Base-by-base conservation (phyloP, 192 early-diverging fungal genomes). In the Allomyces javanicus region DNA sequence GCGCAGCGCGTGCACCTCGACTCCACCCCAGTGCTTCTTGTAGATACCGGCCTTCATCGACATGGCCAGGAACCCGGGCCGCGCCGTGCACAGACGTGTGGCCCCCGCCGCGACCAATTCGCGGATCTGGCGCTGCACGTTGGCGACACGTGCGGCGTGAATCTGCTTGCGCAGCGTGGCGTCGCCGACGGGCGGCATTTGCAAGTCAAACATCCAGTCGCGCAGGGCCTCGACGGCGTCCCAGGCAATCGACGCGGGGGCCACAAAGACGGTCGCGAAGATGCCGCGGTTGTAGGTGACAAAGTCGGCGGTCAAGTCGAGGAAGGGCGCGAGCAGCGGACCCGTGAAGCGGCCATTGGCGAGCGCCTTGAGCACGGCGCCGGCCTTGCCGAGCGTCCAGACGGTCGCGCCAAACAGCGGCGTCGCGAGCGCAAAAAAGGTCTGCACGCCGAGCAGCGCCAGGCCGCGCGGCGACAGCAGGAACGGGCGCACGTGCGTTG, bases 81-180 rank as follows among this genome's bases (percentile, higher is more conserved):
- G 72, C 25, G 72, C 67, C 17, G 75, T 72, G 68, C 75, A 76
- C 25, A 76, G 64, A 12, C 40, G 67, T n/a, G 68, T 71, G 62
- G 50, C 50, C 2, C 50, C 50, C 17, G 12, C 21, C 1, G 50
- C 17, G 2, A 58, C 50, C 17, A 21, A n/a, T 3, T 21, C 21
- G 50, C 50, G 50, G 17, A 58, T n/a, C 50, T 58, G 50, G 50
- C 21, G 12, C 50, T 58, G 50, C 50, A 58, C 50, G 50, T 58
- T 14, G 17, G 21, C 50, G 17, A 58, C 50, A 6, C 50, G 50
- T 3, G 12, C 50, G 0, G 12, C 17, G 50, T 58, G 50, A n/a
- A 58, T 58, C 50, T 14, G 17, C 17, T n/a, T 14, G 50, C 50
- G 50, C 50, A 58, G 17, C 50, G 50, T n/a, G 1, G 21, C 50